Base-by-base conservation (phyloP, 2,329 filamentous ascomycete species). In the Scedosporium boydii region DNA sequence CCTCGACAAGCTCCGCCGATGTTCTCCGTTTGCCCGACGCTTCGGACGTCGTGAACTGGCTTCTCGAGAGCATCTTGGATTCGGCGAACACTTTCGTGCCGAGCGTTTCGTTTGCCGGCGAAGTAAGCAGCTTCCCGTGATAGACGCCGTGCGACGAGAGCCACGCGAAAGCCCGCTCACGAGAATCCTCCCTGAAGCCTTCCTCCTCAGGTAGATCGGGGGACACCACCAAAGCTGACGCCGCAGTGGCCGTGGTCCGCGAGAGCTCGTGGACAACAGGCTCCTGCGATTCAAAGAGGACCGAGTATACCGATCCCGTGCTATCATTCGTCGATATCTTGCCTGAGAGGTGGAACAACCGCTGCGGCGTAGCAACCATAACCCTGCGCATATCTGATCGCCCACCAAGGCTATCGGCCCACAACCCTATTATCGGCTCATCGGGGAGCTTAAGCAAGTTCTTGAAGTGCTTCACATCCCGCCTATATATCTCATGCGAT, bases 391-490 rank as follows among this genome's bases (percentile, higher is more conserved):
- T 75, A 68, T 97, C 93, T 6, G 84, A 75, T 67, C 85, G 78
- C n/a, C 84, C 85, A 41, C 80, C 77, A 46, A 96, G 76, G 44
- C 83, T 79, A 69, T 98, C 93, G 9, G 89, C 88, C 86, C 91
- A 96, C 16, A 98, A 72, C 1, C 95, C 95, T 0, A 90, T 91
- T 42, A 98, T 84, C 0, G 93, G 86, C 0, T 89, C 90, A 72
- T 96, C 92, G 1, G 88, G 84, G 6, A 92, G 82, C 71, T 89
- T 93, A 73, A 93, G 92, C 21, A 99, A 82, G 42, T 82, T 84
- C 73, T 93, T 93, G 64, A 96, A 76, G 72, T 96, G 96, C 75
- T 91, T 92, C 73, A 99, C 95, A 74, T 98, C 93, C 71, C 93
- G 89, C 67, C 91, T 85, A 75, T 97, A 98, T 76, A 97, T 97